phyloP scores from a whole-genome alignment of 164 flowering plant genomes.

The Malania oleifera region DNA sequence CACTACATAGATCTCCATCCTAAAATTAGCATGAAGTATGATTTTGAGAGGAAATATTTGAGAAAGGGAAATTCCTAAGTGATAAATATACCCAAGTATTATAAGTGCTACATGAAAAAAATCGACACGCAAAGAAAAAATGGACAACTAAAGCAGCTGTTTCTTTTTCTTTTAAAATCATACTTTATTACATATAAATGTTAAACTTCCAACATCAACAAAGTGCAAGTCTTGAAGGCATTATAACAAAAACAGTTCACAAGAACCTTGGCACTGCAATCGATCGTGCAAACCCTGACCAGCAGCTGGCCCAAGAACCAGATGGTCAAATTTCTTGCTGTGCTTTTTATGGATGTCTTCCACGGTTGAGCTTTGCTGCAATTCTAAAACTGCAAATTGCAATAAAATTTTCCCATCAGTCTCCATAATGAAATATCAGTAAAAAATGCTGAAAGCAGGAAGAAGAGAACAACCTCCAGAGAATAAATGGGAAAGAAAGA shows the following conservation, averaged over 20 bases:
- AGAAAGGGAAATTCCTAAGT: too few species aligned
- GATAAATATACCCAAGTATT: too few species aligned
- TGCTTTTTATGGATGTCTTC: conserved; percentile 22
- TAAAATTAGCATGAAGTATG: too few species aligned
- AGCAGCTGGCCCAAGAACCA: conserved; percentile 83
- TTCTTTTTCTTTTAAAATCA: too few species aligned
- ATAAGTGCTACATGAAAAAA: too few species aligned
- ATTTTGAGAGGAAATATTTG: too few species aligned
- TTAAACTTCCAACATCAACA: not conserved
- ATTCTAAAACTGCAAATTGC: conserved; percentile 38
- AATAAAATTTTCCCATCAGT: not conserved
- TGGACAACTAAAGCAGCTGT: too few species aligned
- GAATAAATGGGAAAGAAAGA: conserved; percentile 48
- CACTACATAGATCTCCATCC: too few species aligned
- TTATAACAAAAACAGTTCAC: not conserved
- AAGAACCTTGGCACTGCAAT: conserved; percentile 78
- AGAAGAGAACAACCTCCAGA: conserved; percentile 40
- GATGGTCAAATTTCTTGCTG: conserved; percentile 58
- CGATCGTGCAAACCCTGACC: conserved; percentile 79
- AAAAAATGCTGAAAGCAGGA: not conserved
- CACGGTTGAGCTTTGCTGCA: conserved; percentile 29
- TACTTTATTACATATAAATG: too few species aligned
- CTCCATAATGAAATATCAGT: not conserved
- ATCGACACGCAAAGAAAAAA: too few species aligned
- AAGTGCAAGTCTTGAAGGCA: not conserved